Percentiles rank a stretch among this genome's conserved stretches.
These are phyloP conservation scores for Caloboletus firmus DNA, from an alignment of 1,284 basidiomycete genomes.

Conservation along the genomic window DNA sequence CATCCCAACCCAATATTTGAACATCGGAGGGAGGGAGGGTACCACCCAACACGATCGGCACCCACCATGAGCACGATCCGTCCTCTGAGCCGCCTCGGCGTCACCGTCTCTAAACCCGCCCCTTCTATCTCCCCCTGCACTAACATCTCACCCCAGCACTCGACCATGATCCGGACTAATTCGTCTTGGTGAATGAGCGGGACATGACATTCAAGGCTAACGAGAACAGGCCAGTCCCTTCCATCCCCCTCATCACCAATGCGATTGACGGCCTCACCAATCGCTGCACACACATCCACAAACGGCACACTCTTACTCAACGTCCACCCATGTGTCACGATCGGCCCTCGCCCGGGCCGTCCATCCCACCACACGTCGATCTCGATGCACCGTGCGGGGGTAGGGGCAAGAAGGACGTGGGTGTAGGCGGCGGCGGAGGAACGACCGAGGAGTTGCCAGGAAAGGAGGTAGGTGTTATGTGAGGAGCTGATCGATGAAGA, in stretches of 20 bases:
- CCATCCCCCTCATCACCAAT: constrained; percentile 13
- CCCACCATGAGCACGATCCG: constrained; percentile 57
- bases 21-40: background rate
- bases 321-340: constrained; percentile 64
- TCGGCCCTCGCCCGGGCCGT: constrained; percentile 45
- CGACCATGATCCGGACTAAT: constrained; percentile 55
- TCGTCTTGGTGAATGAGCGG: constrained; percentile 48
- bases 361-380: constrained; percentile 63
- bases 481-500: constrained; percentile 44
- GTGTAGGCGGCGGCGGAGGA: constrained; percentile 56
- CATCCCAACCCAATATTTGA: background rate
- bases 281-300: constrained; percentile 51
- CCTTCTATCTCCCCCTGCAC: constrained; percentile 34
- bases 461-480: constrained; percentile 66
- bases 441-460: constrained; percentile 57
- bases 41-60: background rate
- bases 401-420: constrained; percentile 48
- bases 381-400: constrained; percentile 61
- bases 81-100: constrained; percentile 51
- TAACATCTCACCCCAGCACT: constrained; percentile 56
- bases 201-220: constrained; percentile 67
- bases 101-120: constrained; percentile 33
- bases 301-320: constrained; percentile 52
- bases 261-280: constrained; percentile 42
- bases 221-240: constrained; percentile 55